A percentile compares a stretch with the other conserved stretches of the same genome.
phyloP scores from a whole-genome alignment of 257 asterid genomes.

The Hygrophila difformis region DNA sequence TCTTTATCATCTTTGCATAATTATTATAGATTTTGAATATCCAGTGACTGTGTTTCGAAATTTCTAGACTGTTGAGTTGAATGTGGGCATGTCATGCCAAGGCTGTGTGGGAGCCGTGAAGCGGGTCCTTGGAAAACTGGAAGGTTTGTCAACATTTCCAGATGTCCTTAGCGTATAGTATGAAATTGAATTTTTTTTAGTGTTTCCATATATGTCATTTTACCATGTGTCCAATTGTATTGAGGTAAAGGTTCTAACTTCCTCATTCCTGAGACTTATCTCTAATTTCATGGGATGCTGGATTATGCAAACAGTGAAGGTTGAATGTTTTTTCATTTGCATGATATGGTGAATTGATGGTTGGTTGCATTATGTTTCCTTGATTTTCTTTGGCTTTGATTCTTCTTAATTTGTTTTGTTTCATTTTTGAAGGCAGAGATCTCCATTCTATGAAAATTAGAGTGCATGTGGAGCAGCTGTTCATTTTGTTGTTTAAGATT shows the following conservation, averaged over 20 bases:
- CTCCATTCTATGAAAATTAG: no score
- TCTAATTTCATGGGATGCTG: not conserved
- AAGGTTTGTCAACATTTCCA: constrained; percentile 45
- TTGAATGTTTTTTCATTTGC: not conserved
- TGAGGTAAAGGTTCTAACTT: not conserved
- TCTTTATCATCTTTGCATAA: no score
- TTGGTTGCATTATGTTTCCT: not conserved
- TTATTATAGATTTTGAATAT: no score
- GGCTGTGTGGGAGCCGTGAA: constrained; percentile 94
- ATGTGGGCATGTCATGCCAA: constrained; percentile 94
- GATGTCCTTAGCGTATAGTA: no score
- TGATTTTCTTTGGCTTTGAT: not conserved
- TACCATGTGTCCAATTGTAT: no score
- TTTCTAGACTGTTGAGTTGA: constrained; percentile 85
- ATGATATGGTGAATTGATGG: not conserved
- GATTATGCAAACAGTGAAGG: not conserved
- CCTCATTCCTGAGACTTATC: not conserved
- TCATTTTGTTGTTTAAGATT: no score
- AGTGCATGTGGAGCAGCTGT: not conserved
- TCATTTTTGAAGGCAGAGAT: no score
- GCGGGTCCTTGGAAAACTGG: constrained; percentile 83
- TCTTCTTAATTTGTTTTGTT: not conserved
- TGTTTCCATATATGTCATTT: no score
- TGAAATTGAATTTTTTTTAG: no score
- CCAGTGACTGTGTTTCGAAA: not conserved